Percentiles rank a stretch among this genome's conserved stretches.
Conservation (phyloP, 1,284 basidiomycete genomes). For the Papiliotrema nemorosa region DNA sequence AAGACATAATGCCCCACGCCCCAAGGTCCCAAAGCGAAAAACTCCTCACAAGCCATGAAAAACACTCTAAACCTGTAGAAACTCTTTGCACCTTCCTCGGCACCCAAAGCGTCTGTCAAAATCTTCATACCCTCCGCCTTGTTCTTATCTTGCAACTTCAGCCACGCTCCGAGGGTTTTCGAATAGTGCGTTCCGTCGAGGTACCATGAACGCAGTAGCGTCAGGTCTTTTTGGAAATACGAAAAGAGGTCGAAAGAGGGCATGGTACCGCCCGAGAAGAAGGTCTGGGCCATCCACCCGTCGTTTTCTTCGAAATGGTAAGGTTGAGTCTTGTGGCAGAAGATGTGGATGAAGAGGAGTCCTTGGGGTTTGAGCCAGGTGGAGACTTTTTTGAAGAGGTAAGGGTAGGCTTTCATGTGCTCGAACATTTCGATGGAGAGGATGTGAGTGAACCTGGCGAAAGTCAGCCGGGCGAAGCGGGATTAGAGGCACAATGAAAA, state of each 20-base stretch:
- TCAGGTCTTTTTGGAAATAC: slow-evolving; percentile 67
- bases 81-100: slow-evolving; percentile 58
- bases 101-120: slow-evolving; percentile 55
- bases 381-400: slow-evolving; percentile 63
- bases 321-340: slow-evolving; percentile 64
- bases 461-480: background rate
- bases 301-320: slow-evolving; percentile 72
- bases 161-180: slow-evolving; percentile 66
- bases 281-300: slow-evolving; percentile 74
- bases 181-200: slow-evolving; percentile 66
- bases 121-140: slow-evolving; percentile 56
- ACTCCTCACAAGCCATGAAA: slow-evolving; percentile 70
- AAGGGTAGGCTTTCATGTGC: slow-evolving; percentile 74
- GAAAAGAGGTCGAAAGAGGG: slow-evolving; percentile 60
- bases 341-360: slow-evolving; percentile 67
- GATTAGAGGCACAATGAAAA: too few relatives aligned
- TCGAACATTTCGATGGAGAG: slow-evolving; percentile 80
- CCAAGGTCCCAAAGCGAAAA: slow-evolving; percentile 67
- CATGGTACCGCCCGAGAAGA: slow-evolving; percentile 62
- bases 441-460: slow-evolving; percentile 65
- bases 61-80: slow-evolving; percentile 67
- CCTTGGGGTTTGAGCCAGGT: slow-evolving; percentile 61
- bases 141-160: slow-evolving; percentile 61
- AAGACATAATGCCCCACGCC: slow-evolving; percentile 60
- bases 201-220: slow-evolving; percentile 61